These are phyloP conservation scores for Colletotrichum godetiae DNA, from an alignment of 2,329 filamentous ascomycete species.

Conservation along the genomic window DNA sequence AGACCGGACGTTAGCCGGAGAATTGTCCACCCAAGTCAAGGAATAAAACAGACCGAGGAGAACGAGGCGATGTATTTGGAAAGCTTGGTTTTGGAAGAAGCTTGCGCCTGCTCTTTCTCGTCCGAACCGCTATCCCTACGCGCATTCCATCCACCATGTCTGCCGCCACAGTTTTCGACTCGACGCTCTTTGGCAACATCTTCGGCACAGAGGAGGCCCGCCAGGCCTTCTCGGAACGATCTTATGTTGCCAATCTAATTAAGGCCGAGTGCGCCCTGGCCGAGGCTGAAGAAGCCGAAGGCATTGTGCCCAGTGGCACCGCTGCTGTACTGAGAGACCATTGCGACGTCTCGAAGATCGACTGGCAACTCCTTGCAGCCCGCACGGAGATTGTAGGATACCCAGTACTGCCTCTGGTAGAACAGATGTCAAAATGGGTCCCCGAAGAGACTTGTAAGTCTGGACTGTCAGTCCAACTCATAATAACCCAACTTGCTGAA, in stretches of 20 bases:
- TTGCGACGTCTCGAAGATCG: constrained; percentile 39
- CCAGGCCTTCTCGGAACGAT: constrained; percentile 60
- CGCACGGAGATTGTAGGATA: constrained; percentile 67
- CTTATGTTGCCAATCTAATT: constrained; percentile 60
- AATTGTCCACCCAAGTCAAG: background rate
- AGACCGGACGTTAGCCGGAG: constrained; percentile 2
- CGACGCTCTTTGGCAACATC: constrained; percentile 60
- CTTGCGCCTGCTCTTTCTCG: background rate
- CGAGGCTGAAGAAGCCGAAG: constrained; percentile 59
- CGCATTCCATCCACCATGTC: constrained; percentile 32
- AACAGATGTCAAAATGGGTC: constrained; percentile 54
- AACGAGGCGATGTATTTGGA: background rate
- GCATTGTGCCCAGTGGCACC: constrained; percentile 55
- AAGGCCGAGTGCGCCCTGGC: constrained; percentile 64
- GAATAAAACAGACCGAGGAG: constrained; percentile 1
- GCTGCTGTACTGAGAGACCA: constrained; percentile 50
- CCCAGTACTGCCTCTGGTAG: constrained; percentile 62
- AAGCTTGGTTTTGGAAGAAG: background rate
- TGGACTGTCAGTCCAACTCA: background rate
- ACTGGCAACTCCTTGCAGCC: constrained; percentile 49
- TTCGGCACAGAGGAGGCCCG: constrained; percentile 64
- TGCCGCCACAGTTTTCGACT: constrained; percentile 53
- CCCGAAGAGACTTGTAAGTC: constrained; percentile 45
- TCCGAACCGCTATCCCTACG: background rate
- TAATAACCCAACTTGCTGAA: background rate